Base-by-base conservation (phyloP, 768 basidiomycete genomes). In the Kwoniella shandongensis region DNA sequence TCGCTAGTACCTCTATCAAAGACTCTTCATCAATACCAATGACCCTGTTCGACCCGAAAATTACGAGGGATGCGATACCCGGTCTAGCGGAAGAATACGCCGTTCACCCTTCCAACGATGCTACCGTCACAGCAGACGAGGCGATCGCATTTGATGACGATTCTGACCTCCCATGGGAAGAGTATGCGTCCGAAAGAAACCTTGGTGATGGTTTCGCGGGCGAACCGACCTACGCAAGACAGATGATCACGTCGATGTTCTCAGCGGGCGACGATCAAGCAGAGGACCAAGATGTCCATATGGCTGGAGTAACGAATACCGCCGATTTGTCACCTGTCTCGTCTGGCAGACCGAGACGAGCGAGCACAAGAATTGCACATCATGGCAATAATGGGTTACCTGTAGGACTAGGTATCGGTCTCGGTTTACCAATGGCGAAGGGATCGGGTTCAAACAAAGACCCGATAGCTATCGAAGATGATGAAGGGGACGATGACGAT, bases 151-250 rank as follows among this genome's bases (percentile, higher is more conserved):
- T n/a, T n/a, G 59, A 55, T 5, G 12, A 36, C 2, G 36, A 44
- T n/a, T 23, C 18, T 17, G 50, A 32, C n/a, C n/a, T 10, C 20
- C 52, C 40, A 12, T 66, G 62, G 65, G 29, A 41, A 25, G 53
- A 67, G 32, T 58, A 51, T 13, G 63, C 69, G 2, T 67, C 71
- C 11, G 71, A 73, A 50, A 55, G 68, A 18, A 62, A 61, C 51
- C 57, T 73, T 3, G 69, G 69, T 1, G 61, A 70, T 45, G 72
- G 67, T 5, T 36, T 68, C 0, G 70, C 62, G 0, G 69, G 69
- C 13, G 64, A 70, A 41, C 58, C 69, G 1, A 36, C 49, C 1
- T 48, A 35, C 12, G 60, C 54, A 7, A 61, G 38, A 45, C 65
- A 67, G 27, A 15, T 38, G 17, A 40, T 60, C 1, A 69, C 66